Evolutionary conservation across 768 basidiomycete species (phyloP), one percentile per base, ranked within the genome.

Genomic region (Phanerochaete carnosa): DNA sequence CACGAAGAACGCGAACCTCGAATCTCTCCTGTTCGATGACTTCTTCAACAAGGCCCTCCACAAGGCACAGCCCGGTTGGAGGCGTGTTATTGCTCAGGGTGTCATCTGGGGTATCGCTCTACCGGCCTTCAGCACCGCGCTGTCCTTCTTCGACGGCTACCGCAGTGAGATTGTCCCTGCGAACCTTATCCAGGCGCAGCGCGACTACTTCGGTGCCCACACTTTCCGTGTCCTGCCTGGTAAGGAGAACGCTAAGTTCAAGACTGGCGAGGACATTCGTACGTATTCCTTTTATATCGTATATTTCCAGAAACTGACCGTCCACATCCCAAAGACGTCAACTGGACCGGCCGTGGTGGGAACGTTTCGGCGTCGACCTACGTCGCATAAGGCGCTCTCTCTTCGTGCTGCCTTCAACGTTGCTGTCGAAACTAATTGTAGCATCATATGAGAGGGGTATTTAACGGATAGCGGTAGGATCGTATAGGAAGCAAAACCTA

Each of bases 121-220:
- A 33, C 95, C 97, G 32, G 95, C 95, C n/a, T 94, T 95, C 81
- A 92, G 92, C 81, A 98, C 96, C 45, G 96, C 96, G 50, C 84
- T 98, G 52, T 93, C 96, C 62, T 99, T 98, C 88, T 97, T 96
- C 77, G 97, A 98, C 73, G 96, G 97, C 28, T 99, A 98, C 84
- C 84, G 96, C 74, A 95, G 94, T 71, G 96, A 95, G 68, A 80
- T 93, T 62, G 83, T 98, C 55, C 94, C 96, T 45, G 95, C 96
- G 53, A 96, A 94, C 80, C 80, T 99, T 64, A 76, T 98, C 67
- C 96, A 99, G 79, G 96, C 84, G 55, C 59, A 90, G 88, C 94
- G 96, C 74, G 96, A 99, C 73, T 99, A 95, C 85, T 99, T 99
- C 74, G 96, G 97, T 76, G 93, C 95, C 46, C 96, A 98, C 81